phyloP scores from a whole-genome alignment of 2,329 filamentous ascomycete species.

The Trichoderma pleuroti region DNA sequence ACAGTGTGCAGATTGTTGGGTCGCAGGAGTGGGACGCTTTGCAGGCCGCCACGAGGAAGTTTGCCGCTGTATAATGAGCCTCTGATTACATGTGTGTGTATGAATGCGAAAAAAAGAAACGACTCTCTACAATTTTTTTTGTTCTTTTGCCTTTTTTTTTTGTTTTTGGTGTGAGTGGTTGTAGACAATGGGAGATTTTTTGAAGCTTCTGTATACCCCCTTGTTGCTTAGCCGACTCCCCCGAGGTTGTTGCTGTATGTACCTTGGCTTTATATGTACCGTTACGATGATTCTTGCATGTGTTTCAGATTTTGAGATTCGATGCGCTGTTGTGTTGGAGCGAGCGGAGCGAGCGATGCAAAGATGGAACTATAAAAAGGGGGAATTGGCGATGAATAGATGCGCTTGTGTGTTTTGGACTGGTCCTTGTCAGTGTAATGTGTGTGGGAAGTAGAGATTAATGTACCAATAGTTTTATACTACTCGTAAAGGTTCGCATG shows the following conservation, averaged over 20 bases:
- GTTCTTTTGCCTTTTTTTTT: neutral
- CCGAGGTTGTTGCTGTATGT: neutral
- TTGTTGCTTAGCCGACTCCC: neutral
- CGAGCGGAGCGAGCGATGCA: neutral
- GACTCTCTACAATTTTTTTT: neutral
- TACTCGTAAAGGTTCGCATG: neutral
- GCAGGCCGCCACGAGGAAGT: slow-evolving; percentile 39
- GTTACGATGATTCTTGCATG: slow-evolving; percentile 7
- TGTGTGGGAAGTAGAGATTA: neutral
- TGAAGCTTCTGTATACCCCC: slow-evolving; percentile 16
- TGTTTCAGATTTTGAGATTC: neutral
- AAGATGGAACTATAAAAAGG: neutral
- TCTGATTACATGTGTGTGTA: neutral
- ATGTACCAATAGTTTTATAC: neutral
- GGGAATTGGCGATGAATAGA: neutral
- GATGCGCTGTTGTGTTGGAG: neutral
- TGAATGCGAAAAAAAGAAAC: neutral
- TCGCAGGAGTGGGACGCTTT: slow-evolving; percentile 54
- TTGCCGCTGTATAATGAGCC: slow-evolving; percentile 27
- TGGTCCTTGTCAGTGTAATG: neutral
- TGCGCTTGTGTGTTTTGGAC: neutral
- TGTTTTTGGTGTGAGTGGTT: neutral
- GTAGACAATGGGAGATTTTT: neutral
- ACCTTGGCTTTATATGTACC: neutral
- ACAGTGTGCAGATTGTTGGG: slow-evolving; percentile 47